phyloP scores from a whole-genome alignment of 2,329 filamentous ascomycete genomes.

The Pestalotiopsis sp. region DNA sequence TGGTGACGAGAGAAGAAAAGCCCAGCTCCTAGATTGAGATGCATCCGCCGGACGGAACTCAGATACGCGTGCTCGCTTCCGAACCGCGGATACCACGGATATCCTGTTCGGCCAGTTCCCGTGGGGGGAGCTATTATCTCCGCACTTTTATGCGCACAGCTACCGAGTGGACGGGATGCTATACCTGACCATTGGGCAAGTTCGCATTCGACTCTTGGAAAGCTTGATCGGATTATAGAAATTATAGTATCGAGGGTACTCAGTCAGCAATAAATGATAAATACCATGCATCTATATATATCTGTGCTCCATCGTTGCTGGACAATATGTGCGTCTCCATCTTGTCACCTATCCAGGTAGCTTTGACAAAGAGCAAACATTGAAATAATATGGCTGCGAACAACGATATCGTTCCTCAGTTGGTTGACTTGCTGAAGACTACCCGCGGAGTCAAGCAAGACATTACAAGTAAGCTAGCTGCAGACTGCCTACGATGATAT shows the following conservation, averaged over 20 bases:
- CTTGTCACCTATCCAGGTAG: background rate
- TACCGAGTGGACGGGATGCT: background rate
- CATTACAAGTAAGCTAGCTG: background rate
- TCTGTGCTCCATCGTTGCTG: background rate
- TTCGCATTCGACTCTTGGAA: background rate
- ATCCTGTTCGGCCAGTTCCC: background rate
- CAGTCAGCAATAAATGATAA: too few relatives aligned
- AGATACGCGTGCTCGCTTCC: background rate
- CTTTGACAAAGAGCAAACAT: background rate
- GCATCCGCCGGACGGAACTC: background rate
- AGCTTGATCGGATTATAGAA: background rate
- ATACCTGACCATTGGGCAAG: background rate
- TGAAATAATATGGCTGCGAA: background rate
- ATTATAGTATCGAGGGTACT: too few relatives aligned
- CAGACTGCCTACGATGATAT: background rate
- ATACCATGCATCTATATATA: too few relatives aligned
- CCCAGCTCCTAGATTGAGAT: background rate
- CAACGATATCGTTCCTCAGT: conserved; percentile 3
- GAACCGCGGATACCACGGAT: background rate
- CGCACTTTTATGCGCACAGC: background rate
- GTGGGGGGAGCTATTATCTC: background rate
- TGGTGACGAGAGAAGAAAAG: background rate
- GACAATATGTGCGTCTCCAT: background rate
- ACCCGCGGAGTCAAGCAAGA: conserved; percentile 12
- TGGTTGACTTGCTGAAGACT: conserved; percentile 10